Base-by-base conservation (phyloP, 441 rosid genomes). In the Gossypium schwendimanii region DNA sequence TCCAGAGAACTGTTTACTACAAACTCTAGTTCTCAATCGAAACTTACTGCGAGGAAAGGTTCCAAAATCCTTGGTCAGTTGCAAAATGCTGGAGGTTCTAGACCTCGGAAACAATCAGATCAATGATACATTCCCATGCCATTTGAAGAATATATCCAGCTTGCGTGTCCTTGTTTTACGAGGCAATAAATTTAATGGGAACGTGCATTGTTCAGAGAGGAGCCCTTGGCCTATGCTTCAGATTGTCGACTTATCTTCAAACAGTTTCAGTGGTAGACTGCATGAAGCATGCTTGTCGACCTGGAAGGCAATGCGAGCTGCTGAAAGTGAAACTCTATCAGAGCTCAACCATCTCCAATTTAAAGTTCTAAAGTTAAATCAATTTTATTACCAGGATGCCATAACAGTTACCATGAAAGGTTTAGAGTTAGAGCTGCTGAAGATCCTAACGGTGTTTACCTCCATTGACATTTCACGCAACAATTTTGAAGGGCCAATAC, bases 221-320 rank as follows among this genome's bases (percentile, higher is more conserved):
- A 69, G 59, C 8, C 41, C 76, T 15, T 89, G 90, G 87, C 75
- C 70, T 1, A 75, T 1, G 82, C 90, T 91, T 76, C 91, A 89
- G 2, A 91, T 93, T 68, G 78, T 91, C 0, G 98, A 93, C 53
- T n/a, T 91, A 75, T 85, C 93, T 20, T 55, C 26, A 44, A 89
- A 91, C 71, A 39, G 70, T 3, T 87, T 91, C 26, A 53, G 0
- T 1, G 88, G 87, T 6, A 0, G 0, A 0, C 24, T 90, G 3
- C 84, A 80, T 0, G 0, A 0, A 0, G 0, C 26, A 21, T 70
- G 39, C 78, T 82, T 91, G 18, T 2, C 2, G 8, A 82, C 69
- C 21, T 85, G 89, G 92, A 14, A 76, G 59, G 81, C 88, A 2
- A 83, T 89, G 84, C 76, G 77, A 83, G 31, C 23, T 21, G 23